Evolutionary conservation across 768 basidiomycete genomes (phyloP).

Genomic region (Leucocoprinus sp.): DNA sequence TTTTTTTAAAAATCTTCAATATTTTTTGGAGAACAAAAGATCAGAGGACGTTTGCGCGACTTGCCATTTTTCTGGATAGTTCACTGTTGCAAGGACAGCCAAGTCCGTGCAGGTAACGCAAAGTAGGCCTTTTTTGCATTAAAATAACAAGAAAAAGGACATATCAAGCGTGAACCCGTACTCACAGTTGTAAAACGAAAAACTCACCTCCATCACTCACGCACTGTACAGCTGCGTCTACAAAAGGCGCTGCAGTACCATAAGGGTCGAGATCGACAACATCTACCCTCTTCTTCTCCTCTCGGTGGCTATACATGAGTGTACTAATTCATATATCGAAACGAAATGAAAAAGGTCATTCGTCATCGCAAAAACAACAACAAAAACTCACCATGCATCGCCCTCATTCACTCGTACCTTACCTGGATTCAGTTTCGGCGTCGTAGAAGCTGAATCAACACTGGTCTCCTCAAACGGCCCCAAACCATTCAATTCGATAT

Average conservation of each 20-base stretch:
- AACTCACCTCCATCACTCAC: constrained; percentile 69
- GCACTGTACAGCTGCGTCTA: constrained; percentile 88
- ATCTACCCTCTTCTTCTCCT: constrained; percentile 69
- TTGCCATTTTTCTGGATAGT: constrained; percentile 96
- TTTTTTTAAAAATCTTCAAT: too few relatives aligned
- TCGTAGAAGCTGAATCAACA: constrained; percentile 14
- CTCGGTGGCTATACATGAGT: constrained; percentile 85
- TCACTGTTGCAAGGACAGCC: constrained; percentile 85
- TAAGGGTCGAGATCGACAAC: constrained; percentile 98
- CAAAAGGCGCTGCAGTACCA: constrained; percentile 94
- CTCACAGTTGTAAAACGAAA: constrained; percentile 24
- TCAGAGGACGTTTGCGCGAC: too few relatives aligned
- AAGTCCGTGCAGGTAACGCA: constrained; percentile 97
- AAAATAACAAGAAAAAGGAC: not conserved
- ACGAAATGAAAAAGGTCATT: not conserved
- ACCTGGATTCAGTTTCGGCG: constrained; percentile 18
- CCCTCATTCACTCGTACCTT: constrained; percentile 84
- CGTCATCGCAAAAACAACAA: not conserved
- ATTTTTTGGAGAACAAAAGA: too few relatives aligned
- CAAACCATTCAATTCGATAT: constrained; percentile 76
- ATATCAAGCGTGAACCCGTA: too few relatives aligned
- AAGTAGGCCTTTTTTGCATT: constrained; percentile 54
- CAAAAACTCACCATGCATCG: constrained; percentile 73
- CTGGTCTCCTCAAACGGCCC: constrained; percentile 25
- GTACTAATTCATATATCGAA: not conserved